These are phyloP conservation scores for Cordyceps farinosa DNA, from an alignment of 2,329 filamentous ascomycete species.

Conservation along the genomic window DNA sequence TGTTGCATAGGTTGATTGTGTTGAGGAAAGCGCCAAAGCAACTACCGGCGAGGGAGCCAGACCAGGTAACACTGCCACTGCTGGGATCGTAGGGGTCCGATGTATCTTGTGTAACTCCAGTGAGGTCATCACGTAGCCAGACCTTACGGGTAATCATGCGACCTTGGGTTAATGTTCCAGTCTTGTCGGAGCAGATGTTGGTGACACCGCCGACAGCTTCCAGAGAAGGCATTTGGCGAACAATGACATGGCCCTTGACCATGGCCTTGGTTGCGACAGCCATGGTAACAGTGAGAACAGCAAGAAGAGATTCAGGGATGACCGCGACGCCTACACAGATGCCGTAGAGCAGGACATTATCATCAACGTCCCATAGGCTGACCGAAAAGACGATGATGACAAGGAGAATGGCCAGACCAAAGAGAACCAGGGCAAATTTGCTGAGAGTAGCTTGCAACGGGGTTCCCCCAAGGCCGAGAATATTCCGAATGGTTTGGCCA, in stretches of 20 bases:
- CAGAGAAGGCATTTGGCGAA: conserved; percentile 61
- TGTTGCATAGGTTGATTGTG: conserved; percentile 61
- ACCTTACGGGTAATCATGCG: conserved; percentile 64
- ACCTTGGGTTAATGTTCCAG: conserved; percentile 62
- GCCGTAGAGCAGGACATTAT: conserved; percentile 58
- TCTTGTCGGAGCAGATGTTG: conserved; percentile 69
- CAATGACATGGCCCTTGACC: conserved; percentile 62
- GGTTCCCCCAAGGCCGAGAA: conserved; percentile 69
- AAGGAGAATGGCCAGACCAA: conserved; percentile 63
- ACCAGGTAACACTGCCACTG: conserved; percentile 49
- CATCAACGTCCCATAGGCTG: conserved; percentile 49
- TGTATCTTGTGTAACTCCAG: conserved; percentile 51
- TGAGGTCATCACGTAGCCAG: conserved; percentile 54
- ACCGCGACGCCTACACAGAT: conserved; percentile 61
- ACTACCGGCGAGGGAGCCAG: conserved; percentile 37
- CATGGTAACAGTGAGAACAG: conserved; percentile 69
- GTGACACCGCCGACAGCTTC: conserved; percentile 68
- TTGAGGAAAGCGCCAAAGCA: conserved; percentile 47
- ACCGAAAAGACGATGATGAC: conserved; percentile 60
- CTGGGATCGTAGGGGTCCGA: conserved; percentile 60
- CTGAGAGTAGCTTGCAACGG: conserved; percentile 81
- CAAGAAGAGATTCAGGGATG: conserved; percentile 64
- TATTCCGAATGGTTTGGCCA: conserved; percentile 44
- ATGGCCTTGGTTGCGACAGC: conserved; percentile 63
- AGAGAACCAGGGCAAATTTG: conserved; percentile 78